phyloP scores from a whole-genome alignment of 306 rosid genomes.

The Rosa lucieae region DNA sequence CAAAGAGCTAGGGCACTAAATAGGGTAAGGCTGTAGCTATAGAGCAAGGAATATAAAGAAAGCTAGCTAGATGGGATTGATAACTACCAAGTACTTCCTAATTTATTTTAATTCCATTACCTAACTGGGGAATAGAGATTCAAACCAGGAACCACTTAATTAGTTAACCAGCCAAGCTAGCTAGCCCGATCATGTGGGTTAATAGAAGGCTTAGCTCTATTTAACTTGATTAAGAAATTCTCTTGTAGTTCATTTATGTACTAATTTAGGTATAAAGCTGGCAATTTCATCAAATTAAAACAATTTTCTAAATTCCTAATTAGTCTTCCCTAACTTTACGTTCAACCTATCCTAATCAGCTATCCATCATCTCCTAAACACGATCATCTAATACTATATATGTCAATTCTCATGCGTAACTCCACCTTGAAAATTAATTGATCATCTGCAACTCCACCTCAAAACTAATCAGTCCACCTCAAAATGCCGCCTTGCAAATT shows the following conservation, averaged over 20 bases:
- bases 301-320: not conserved
- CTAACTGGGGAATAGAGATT: not conserved
- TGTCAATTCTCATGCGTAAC: slow-evolving; percentile 1
- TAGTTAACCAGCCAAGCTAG: not conserved
- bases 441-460: not conserved
- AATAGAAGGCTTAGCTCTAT: not conserved
- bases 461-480: not conserved
- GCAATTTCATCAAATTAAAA: not conserved
- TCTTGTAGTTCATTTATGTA: not conserved
- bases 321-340: not conserved
- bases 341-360: not conserved
- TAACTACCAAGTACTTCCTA: slow-evolving; percentile 9
- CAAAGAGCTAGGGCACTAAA: not conserved
- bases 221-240: not conserved
- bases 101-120: not conserved
- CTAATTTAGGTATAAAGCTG: not conserved
- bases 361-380: not conserved
- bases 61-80: slow-evolving; percentile 11
- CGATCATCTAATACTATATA: not conserved
- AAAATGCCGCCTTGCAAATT: not conserved
- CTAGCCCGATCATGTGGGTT: not conserved
- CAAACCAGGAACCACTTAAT: not conserved
- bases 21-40: not conserved
- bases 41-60: not conserved
- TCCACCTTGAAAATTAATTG: not conserved